Evolutionary conservation across 306 rosid genomes (phyloP).

Genomic region (Acacia confusa): DNA sequence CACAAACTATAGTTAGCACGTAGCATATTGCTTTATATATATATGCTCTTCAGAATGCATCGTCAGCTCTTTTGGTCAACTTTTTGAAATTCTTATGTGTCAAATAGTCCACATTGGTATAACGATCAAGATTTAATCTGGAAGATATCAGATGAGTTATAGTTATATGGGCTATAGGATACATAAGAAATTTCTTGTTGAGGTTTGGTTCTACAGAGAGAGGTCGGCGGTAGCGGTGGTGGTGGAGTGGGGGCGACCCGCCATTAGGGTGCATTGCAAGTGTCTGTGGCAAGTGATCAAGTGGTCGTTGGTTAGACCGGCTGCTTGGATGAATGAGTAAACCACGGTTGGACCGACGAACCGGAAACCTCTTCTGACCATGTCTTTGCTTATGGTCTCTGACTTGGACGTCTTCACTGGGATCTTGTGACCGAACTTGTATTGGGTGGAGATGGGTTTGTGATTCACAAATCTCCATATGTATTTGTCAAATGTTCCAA

Average conservation of each 20-base stretch:
- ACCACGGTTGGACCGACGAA: constrained; percentile 96
- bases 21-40: constrained; percentile 42
- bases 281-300: constrained; percentile 84
- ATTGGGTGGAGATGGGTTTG: constrained; percentile 76
- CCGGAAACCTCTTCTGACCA: constrained; percentile 84
- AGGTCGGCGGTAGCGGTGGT: constrained; percentile 23
- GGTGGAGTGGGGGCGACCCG: constrained; percentile 34
- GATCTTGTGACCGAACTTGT: constrained; percentile 84
- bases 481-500: constrained; percentile 83
- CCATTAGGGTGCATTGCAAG: constrained; percentile 68
- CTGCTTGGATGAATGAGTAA: constrained; percentile 93
- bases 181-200: background rate
- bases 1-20: constrained; percentile 50
- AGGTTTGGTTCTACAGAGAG: constrained; percentile 29
- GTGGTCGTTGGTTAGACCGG: constrained; percentile 95
- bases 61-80: constrained; percentile 22
- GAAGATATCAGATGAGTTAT: background rate
- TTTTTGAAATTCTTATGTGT: background rate
- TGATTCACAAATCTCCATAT: constrained; percentile 91
- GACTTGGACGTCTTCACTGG: constrained; percentile 98
- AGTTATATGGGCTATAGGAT: background rate
- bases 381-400: constrained; percentile 92
- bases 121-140: background rate
- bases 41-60: constrained; percentile 31
- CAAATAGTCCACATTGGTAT: background rate